A percentile compares a stretch with the other conserved stretches of the same genome.
Conservation (phyloP, 805 yeast species). For the Myxozyma neglecta region DNA sequence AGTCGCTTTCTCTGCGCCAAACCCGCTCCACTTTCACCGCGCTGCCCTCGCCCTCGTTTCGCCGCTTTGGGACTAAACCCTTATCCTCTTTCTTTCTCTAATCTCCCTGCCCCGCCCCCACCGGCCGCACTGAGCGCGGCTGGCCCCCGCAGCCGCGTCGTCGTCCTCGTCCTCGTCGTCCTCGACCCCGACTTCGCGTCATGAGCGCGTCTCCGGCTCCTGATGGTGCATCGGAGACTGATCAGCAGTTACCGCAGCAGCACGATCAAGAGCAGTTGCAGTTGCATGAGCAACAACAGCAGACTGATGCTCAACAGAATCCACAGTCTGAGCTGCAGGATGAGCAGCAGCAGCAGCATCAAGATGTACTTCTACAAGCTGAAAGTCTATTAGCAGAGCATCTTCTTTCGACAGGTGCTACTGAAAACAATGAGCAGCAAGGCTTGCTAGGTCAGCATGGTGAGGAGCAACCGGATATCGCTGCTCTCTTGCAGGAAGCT, state of each 20-base stretch:
- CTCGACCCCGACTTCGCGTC: background rate
- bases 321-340: background rate
- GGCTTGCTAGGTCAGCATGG: background rate
- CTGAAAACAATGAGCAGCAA: background rate
- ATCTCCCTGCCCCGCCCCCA: background rate
- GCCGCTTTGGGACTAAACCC: background rate
- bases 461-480: background rate
- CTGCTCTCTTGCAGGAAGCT: conserved; percentile 3
- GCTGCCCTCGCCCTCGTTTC: background rate
- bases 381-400: background rate
- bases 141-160: conserved; percentile 4
- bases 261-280: no score
- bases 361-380: background rate
- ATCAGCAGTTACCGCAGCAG: no score
- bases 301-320: background rate
- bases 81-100: background rate
- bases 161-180: no score
- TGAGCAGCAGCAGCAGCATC: background rate
- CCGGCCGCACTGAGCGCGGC: conserved; percentile 10
- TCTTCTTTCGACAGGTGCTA: background rate
- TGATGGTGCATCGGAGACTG: background rate
- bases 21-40: background rate
- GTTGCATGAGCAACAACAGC: background rate
- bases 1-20: background rate
- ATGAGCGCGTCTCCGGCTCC: background rate